phyloP scores from a whole-genome alignment of 352 stramenopile species.

The Salisapilia sapeloensis region DNA sequence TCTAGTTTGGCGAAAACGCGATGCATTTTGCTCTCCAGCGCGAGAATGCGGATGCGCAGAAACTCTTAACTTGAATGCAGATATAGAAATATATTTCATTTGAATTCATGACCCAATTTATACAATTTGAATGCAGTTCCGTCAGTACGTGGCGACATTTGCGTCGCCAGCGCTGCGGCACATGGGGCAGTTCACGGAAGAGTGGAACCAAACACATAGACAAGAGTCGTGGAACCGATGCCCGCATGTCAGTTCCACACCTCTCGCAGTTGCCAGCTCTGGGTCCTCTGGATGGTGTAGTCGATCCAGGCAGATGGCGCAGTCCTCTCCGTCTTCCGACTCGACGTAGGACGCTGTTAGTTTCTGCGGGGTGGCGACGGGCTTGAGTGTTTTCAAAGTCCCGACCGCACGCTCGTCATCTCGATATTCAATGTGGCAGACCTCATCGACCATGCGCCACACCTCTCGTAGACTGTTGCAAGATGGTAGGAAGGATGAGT shows the following conservation, averaged over 20 bases:
- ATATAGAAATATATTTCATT: too few relatives aligned
- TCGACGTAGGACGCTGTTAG: not conserved
- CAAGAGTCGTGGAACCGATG: constrained; percentile 66
- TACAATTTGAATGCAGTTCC: too few relatives aligned
- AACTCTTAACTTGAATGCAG: constrained; percentile 19
- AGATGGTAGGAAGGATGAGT: constrained; percentile 24
- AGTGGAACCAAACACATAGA: constrained; percentile 49
- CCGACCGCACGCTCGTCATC: constrained; percentile 19
- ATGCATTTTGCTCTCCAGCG: constrained; percentile 39
- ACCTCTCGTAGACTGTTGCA: constrained; percentile 32
- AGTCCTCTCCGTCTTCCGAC: constrained; percentile 8
- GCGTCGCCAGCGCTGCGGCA: constrained; percentile 14
- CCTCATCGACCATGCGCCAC: constrained; percentile 17
- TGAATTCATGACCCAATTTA: too few relatives aligned
- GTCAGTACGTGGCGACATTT: constrained; percentile 3
- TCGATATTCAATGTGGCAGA: constrained; percentile 31
- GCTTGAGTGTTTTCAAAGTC: constrained; percentile 24
- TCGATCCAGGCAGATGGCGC: constrained; percentile 35
- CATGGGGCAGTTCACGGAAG: constrained; percentile 40
- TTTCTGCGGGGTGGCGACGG: constrained; percentile 4
- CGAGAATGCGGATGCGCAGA: constrained; percentile 28
- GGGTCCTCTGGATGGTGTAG: constrained; percentile 2
- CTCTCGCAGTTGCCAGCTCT: constrained; percentile 1
- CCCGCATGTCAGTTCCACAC: constrained; percentile 30
- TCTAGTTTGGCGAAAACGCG: constrained; percentile 41